Conservation (phyloP, 176 grass and related monocot genomes). For the Alopecurus myosuroides region DNA sequence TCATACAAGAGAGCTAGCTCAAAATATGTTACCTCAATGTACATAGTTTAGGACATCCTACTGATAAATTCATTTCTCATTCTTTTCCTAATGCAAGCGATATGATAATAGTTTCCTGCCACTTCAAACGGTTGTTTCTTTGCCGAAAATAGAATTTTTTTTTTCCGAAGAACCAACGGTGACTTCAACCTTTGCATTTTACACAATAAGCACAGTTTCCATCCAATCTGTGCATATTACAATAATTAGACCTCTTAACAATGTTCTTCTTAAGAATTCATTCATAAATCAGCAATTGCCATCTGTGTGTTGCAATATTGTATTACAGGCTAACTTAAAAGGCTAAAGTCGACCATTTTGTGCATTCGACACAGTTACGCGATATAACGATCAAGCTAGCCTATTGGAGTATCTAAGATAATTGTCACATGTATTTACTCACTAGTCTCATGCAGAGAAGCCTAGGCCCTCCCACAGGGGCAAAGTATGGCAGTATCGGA, state of each 20-base stretch:
- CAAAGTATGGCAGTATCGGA: not conserved
- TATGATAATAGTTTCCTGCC: not conserved
- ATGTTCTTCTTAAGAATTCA: not conserved
- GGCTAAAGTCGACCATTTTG: not conserved
- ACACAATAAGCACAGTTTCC: not conserved
- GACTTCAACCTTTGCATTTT: not conserved
- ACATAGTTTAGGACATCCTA: not conserved
- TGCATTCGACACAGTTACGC: not conserved
- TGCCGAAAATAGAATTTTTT: too few relatives aligned
- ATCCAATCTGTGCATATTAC: not conserved
- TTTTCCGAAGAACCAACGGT: too few relatives aligned
- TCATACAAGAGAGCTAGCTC: not conserved
- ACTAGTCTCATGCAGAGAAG: not conserved
- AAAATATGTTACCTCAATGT: not conserved
- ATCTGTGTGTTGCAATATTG: not conserved
- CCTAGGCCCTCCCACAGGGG: not conserved
- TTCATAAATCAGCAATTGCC: not conserved
- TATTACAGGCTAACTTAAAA: not conserved
- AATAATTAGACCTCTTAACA: not conserved
- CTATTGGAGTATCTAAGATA: not conserved
- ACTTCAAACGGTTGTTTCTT: too few relatives aligned
- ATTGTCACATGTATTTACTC: not conserved
- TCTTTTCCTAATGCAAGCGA: not conserved
- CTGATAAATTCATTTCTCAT: not conserved
- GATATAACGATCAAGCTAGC: not conserved